Evolutionary conservation across 1,284 basidiomycete genomes (phyloP).

Genomic region (Tilletia horrida): DNA sequence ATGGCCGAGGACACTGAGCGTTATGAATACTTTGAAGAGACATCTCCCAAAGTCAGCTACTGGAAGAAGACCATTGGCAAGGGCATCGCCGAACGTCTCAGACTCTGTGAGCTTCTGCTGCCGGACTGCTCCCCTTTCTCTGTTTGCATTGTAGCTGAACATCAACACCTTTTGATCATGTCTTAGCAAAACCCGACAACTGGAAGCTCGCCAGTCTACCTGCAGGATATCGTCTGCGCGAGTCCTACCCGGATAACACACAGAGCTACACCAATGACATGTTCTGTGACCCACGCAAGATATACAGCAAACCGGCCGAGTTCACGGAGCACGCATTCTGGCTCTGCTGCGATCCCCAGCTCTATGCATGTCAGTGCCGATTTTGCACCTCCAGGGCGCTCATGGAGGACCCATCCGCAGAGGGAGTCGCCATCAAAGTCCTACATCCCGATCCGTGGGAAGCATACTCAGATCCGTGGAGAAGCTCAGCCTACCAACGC

Average conservation of each 20-base stretch:
- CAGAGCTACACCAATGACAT: neutral
- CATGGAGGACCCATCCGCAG: neutral
- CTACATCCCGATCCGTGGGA: neutral
- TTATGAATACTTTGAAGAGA: neutral
- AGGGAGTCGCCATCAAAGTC: neutral
- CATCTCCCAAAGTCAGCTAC: constrained; percentile 6
- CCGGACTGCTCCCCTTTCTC: neutral
- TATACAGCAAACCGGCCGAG: neutral
- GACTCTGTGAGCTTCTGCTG: neutral
- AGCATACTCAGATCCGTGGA: neutral
- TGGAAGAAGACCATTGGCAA: neutral
- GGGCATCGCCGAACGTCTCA: neutral
- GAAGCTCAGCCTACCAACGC: neutral
- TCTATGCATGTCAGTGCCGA: neutral
- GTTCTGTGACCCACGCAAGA: too few relatives aligned
- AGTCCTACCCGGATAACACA: neutral
- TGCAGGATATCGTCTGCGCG: neutral
- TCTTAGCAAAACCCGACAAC: neutral
- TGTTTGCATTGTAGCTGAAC: neutral
- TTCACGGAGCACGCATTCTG: constrained; percentile 9
- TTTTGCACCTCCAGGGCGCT: neutral
- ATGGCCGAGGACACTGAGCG: neutral
- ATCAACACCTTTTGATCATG: neutral
- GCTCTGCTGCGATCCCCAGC: neutral
- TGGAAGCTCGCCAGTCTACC: constrained; percentile 1